Evolutionary conservation across 345 rosid species (phyloP).

Genomic region (Pistacia integerrima): DNA sequence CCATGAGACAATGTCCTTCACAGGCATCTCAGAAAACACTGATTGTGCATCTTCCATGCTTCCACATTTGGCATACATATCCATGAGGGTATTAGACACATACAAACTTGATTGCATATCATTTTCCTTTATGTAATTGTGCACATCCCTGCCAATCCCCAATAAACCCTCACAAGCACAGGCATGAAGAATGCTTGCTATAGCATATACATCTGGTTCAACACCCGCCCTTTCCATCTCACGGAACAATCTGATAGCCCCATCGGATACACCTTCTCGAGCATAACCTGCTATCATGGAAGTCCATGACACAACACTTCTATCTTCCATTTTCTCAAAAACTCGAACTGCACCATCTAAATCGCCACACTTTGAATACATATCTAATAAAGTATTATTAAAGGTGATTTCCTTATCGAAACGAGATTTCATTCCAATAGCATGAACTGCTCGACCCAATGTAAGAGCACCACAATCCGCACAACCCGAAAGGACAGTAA

Average conservation of each 20-base stretch:
- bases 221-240: slow-evolving; percentile 56
- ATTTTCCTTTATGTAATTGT: slow-evolving; percentile 49
- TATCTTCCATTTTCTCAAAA: slow-evolving; percentile 50
- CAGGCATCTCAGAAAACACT: slow-evolving; percentile 50
- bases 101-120: slow-evolving; percentile 47
- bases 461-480: slow-evolving; percentile 33
- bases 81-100: slow-evolving; percentile 66
- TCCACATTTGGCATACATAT: slow-evolving; percentile 83
- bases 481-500: slow-evolving; percentile 60
- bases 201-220: slow-evolving; percentile 51
- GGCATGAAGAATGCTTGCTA: slow-evolving; percentile 62
- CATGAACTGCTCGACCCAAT: slow-evolving; percentile 53
- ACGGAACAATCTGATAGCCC: slow-evolving; percentile 49
- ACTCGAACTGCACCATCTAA: slow-evolving; percentile 46
- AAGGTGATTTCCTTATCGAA: slow-evolving; percentile 36
- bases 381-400: slow-evolving; percentile 58
- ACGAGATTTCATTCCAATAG: slow-evolving; percentile 49
- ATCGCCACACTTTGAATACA: slow-evolving; percentile 67
- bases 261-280: slow-evolving; percentile 51
- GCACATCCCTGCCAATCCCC: slow-evolving; percentile 59
- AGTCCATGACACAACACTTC: slow-evolving; percentile 71
- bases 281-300: slow-evolving; percentile 75
- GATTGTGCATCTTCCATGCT: slow-evolving; percentile 59
- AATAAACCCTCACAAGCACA: slow-evolving; percentile 61
- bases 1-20: slow-evolving; percentile 69